Base-by-base conservation (phyloP, 305 asterid genomes). In the Andrographis paniculata region DNA sequence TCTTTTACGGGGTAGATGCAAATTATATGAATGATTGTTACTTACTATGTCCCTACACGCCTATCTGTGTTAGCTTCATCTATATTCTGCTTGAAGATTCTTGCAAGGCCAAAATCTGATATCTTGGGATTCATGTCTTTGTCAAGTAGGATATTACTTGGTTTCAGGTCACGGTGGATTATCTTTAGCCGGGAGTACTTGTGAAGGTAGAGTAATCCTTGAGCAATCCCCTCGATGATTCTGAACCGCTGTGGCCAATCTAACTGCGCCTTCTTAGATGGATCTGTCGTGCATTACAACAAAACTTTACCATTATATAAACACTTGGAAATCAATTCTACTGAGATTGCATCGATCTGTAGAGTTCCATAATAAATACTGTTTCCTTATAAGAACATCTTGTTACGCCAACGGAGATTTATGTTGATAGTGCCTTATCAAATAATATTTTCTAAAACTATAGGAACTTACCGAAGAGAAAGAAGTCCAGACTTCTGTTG, bases 21-120 rank as follows among this genome's bases (percentile, higher is more conserved):
- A 17, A 28, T 17, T 13, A 39, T 13, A 36, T 9, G 9, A 18
- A 6, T 0, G 23, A 6, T 36, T 42, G 39, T 16, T 2, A 53
- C 87, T 74, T 73, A 77, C 94, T 58, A 74, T n/a, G 84, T 83
- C 35, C 87, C 92, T 0, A 77, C 77, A 21, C 74, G 77, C 51
- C 73, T 64, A 7, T 63, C 52, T 20, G 92, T 80, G 42, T 70
- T 71, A 23, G 74, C 82, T 51, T 76, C 75, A 0, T 42, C 54
- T 22, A 41, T 63, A 14, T 67, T 66, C 50, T 62, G 73, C 46
- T 67, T 69, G 40, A 79, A 74, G 55, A 77, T 74, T 48, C 67
- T 55, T n/a, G 77, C 79, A 45, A 57, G 61, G 10, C 67, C 71
- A 39, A 72, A 69, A 57, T 59, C 73, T 1, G 73, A 64, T 30